Conservation (phyloP, 129 eudicot genomes). For the Ambrosia trifida region DNA sequence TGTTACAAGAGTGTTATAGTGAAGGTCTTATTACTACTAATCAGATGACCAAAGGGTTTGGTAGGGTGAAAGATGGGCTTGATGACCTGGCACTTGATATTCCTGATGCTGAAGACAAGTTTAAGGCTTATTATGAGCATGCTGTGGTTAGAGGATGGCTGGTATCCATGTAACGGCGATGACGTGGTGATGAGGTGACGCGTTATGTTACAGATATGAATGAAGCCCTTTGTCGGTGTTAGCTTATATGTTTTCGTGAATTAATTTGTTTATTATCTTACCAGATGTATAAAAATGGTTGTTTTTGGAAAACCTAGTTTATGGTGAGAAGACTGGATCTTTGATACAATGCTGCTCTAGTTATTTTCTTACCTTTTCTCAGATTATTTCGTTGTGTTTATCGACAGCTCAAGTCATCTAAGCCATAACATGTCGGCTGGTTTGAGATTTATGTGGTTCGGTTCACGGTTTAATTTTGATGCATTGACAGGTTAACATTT, state of each 20-base stretch:
- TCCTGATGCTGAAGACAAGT: conserved; percentile 71
- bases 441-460: not conserved
- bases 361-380: not conserved
- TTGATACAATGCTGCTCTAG: conserved; percentile 7
- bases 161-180: conserved; percentile 22
- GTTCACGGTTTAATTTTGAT: too few species aligned
- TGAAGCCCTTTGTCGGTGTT: too few species aligned
- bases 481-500: too few species aligned
- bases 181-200: conserved; percentile 39
- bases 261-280: conserved; percentile 21
- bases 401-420: too few species aligned
- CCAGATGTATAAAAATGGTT: conserved; percentile 17
- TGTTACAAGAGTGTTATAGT: conserved; percentile 72
- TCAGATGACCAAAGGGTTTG: conserved; percentile 90
- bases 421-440: not conserved
- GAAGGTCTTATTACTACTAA: conserved; percentile 89
- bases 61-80: conserved; percentile 70
- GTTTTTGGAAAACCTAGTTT: conserved; percentile 13
- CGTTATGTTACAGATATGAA: not conserved
- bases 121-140: conserved; percentile 50
- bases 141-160: conserved; percentile 76
- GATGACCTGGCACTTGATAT: conserved; percentile 94
- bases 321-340: conserved; percentile 7
- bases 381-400: not conserved
- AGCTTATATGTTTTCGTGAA: conserved; percentile 16